These are phyloP conservation scores for Filosporella fistucella DNA, from an alignment of 495 filamentous ascomycete species.

Conservation along the genomic window DNA sequence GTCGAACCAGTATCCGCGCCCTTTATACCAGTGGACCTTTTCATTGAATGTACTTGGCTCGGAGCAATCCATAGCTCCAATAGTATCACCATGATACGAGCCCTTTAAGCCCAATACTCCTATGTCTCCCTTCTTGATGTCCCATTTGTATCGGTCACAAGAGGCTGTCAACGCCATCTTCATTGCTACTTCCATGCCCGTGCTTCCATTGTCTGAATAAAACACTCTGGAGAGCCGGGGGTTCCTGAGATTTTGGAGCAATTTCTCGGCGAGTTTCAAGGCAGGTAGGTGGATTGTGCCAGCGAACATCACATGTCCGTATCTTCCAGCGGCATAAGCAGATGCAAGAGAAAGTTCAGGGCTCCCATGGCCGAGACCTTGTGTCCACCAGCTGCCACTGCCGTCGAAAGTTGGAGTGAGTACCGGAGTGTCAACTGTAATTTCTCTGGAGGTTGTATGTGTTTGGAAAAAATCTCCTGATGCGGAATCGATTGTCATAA, in stretches of 20 bases:
- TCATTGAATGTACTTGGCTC: slow-evolving; percentile 69
- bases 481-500: slow-evolving; percentile 70
- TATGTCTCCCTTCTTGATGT: slow-evolving; percentile 44
- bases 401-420: slow-evolving; percentile 67
- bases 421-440: slow-evolving; percentile 16
- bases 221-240: slow-evolving; percentile 62
- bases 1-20: slow-evolving; percentile 71
- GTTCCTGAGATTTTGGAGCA: slow-evolving; percentile 53
- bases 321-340: slow-evolving; percentile 75
- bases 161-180: slow-evolving; percentile 74
- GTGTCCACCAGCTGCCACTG: slow-evolving; percentile 84
- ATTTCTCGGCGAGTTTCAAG: slow-evolving; percentile 52
- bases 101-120: slow-evolving; percentile 68
- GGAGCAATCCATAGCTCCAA: slow-evolving; percentile 75
- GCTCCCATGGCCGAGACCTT: slow-evolving; percentile 74
- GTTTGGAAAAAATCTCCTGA: slow-evolving; percentile 72
- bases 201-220: slow-evolving; percentile 76
- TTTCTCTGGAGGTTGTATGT: slow-evolving; percentile 20
- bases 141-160: slow-evolving; percentile 59
- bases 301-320: slow-evolving; percentile 83
- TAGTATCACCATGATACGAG: slow-evolving; percentile 78
- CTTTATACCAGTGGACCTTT: slow-evolving; percentile 76
- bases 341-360: slow-evolving; percentile 61
- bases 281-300: slow-evolving; percentile 69
- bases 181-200: slow-evolving; percentile 71